Evolutionary conservation across 495 filamentous ascomycete species (phyloP).

Genomic region (Lentithecium fluviatile): DNA sequence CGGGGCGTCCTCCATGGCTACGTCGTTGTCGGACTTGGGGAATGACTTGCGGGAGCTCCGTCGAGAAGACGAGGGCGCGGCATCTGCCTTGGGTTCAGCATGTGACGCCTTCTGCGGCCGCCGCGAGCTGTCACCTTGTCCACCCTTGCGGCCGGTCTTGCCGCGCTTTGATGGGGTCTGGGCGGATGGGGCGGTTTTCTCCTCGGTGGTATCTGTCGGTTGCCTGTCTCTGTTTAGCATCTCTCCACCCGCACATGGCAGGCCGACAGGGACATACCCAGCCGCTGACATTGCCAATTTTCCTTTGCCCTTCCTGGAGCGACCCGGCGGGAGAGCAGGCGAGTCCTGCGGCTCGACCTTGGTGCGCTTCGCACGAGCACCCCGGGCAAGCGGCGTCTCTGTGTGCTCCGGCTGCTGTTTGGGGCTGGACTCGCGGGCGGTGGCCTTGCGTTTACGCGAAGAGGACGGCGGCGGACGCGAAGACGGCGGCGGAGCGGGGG

Average conservation of each 20-base stretch:
- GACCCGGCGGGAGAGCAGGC: slow-evolving; percentile 24
- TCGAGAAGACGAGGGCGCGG: slow-evolving; percentile 42
- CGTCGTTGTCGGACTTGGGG: slow-evolving; percentile 37
- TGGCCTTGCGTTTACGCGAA: slow-evolving; percentile 45
- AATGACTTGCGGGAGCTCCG: slow-evolving; percentile 52
- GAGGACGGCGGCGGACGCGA: slow-evolving; percentile 14
- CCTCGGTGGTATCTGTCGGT: slow-evolving; percentile 41
- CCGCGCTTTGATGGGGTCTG: slow-evolving; percentile 46
- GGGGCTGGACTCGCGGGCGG: slow-evolving; percentile 37
- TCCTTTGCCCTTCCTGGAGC: slow-evolving; percentile 56
- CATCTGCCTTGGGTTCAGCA: slow-evolving; percentile 21
- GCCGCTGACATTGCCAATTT: slow-evolving; percentile 77
- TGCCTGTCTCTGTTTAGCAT: slow-evolving; percentile 36
- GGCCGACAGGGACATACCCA: slow-evolving; percentile 56
- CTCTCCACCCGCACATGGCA: not conserved
- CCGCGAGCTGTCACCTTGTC: slow-evolving; percentile 24
- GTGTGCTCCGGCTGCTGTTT: slow-evolving; percentile 22
- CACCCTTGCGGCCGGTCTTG: slow-evolving; percentile 26
- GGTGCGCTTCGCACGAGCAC: slow-evolving; percentile 36
- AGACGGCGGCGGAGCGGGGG: slow-evolving; percentile 27
- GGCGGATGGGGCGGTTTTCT: slow-evolving; percentile 47
- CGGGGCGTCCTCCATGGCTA: slow-evolving; percentile 50
- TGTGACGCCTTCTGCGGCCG: not conserved
- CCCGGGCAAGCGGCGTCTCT: slow-evolving; percentile 15
- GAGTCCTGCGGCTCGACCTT: slow-evolving; percentile 25